Base-by-base conservation (phyloP, 805 yeast species). In the Metschnikowia corniflorae region DNA sequence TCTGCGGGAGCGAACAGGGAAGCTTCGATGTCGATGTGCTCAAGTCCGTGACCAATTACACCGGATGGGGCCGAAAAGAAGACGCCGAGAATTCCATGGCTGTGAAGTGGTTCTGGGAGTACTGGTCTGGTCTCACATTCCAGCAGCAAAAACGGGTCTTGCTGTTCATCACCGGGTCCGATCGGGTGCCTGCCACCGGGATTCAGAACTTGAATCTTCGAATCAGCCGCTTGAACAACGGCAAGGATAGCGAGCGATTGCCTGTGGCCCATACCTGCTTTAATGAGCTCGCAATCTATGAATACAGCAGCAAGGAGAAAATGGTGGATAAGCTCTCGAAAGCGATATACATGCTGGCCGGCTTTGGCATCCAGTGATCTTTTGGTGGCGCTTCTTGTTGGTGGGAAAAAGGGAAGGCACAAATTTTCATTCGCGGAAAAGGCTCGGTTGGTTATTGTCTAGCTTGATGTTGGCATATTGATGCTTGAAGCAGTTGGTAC, bases 201-300 rank as follows among this genome's bases (percentile, higher is more conserved):
- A 70, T 87, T 19, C 80, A 84, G 20, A 81, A 83, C 34, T 63
- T 91, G 64, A 69, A 70, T 29, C 81, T 93, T 51, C 80, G 80
- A 42, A 75, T 91, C n/a, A 75, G 82, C 12, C 73, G 74, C 37
- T 50, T 65, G 9, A 44, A 47, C 13, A 43, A 44, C 17, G 64
- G 60, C 6, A 49, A 44, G 1, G 69, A 65, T 21, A 56, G 64
- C 24, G 67, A 73, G 2, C 65, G 82, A 31, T 61, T 89, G 13
- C 97, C 97, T 0, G 65, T 82, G 12, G 87, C 97, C 0, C 97
- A 91, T 55, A 93, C 97, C 0, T 91, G 98, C 51, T 91, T 93
- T 65, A 93, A 91, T 55, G 96, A 91, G 63, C 56, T 91, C 16
- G 82, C 91, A 37, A 48, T 93, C 5, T 83, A 78, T 58, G 78